phyloP scores from a whole-genome alignment of 2,329 filamentous ascomycete species.

The Fusarium papillatum region DNA sequence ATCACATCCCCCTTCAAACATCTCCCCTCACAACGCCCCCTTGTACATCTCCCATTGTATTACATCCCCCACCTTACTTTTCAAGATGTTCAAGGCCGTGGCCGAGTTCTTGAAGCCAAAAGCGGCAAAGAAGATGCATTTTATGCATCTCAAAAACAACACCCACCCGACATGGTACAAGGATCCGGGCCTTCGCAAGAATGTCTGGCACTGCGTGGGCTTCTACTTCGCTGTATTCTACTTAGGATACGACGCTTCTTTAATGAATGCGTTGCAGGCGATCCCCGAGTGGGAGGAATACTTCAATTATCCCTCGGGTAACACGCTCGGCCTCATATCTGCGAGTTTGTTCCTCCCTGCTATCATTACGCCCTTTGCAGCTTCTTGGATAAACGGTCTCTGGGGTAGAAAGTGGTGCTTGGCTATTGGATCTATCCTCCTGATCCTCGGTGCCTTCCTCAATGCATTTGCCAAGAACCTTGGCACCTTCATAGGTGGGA shows the following conservation, averaged over 20 bases:
- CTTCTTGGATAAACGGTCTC: constrained; percentile 22
- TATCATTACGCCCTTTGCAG: constrained; percentile 26
- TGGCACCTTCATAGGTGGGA: constrained; percentile 15
- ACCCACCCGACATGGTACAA: constrained; percentile 30
- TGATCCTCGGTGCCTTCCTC: constrained; percentile 24
- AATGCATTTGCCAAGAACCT: constrained; percentile 30
- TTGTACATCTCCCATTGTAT: background rate
- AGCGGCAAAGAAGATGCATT: constrained; percentile 24
- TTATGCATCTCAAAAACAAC: constrained; percentile 30
- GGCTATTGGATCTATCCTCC: constrained; percentile 6
- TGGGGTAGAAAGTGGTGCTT: constrained; percentile 35
- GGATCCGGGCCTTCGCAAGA: constrained; percentile 18
- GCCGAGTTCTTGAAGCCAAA: constrained; percentile 25
- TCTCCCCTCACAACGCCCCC: background rate
- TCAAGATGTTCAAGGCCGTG: constrained; percentile 18
- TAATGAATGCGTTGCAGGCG: constrained; percentile 26
- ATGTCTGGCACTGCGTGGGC: constrained; percentile 32
- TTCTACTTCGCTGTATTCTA: constrained; percentile 36
- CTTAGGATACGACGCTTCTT: constrained; percentile 16
- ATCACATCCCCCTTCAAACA: background rate
- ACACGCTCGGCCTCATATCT: constrained; percentile 20
- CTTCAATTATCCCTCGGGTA: constrained; percentile 29
- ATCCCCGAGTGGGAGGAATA: constrained; percentile 33
- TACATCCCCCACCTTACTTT: background rate
- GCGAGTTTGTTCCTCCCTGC: constrained; percentile 32